These are phyloP conservation scores for Kodamaea leandrae DNA, from an alignment of 805 yeast species.

Conservation along the genomic window DNA sequence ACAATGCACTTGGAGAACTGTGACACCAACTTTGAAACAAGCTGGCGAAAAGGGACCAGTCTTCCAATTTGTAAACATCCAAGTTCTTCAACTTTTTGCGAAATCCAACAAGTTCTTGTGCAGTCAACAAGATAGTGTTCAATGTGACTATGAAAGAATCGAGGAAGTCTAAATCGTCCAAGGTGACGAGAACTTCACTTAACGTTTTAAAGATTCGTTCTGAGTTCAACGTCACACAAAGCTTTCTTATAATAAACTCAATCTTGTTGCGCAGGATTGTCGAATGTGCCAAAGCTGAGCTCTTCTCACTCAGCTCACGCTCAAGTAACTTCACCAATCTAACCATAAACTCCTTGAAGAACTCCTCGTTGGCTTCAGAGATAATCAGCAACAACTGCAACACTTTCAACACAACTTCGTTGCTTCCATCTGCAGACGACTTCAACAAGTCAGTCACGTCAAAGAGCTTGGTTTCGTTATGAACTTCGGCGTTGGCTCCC, in stretches of 20 bases:
- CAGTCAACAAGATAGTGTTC: constrained; percentile 80
- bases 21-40: constrained; percentile 90
- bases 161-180: constrained; percentile 60
- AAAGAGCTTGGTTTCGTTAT: constrained; percentile 19
- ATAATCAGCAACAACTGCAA: constrained; percentile 71
- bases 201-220: constrained; percentile 80
- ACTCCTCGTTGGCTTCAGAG: constrained; percentile 70
- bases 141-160: constrained; percentile 82
- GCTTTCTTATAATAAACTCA: constrained; percentile 79
- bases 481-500: constrained; percentile 4
- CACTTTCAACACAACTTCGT: constrained; percentile 73
- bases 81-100: constrained; percentile 61
- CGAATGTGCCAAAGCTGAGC: constrained; percentile 19
- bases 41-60: constrained; percentile 66
- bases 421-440: constrained; percentile 67
- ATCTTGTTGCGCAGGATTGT: constrained; percentile 56
- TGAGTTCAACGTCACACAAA: constrained; percentile 77
- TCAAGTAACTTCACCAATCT: constrained; percentile 69
- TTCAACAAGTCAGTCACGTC: constrained; percentile 75
- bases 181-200: constrained; percentile 64
- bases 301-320: constrained; percentile 43
- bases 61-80: constrained; percentile 53
- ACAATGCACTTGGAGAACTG: constrained; percentile 83
- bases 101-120: constrained; percentile 72
- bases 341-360: constrained; percentile 71